These are phyloP conservation scores for Penicillium psychrosexuale DNA, from an alignment of 2,329 filamentous ascomycete genomes.

Conservation along the genomic window DNA sequence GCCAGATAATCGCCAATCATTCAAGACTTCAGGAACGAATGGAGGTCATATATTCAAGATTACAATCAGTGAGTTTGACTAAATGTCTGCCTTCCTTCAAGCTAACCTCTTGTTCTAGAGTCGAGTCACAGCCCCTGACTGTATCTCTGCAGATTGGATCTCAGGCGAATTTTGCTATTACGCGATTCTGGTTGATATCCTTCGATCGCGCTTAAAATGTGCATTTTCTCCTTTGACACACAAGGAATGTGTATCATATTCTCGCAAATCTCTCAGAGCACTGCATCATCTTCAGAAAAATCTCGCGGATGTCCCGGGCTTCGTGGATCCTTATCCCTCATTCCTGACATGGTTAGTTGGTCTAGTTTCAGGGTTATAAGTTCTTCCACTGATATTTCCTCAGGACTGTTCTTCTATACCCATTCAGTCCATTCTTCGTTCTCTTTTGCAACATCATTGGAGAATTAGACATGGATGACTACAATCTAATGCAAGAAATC, in stretches of 20 bases:
- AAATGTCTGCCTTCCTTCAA: not conserved
- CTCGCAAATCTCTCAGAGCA: slow-evolving; percentile 16
- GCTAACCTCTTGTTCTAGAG: slow-evolving; percentile 4
- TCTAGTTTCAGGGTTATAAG: too few relatives aligned
- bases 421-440: slow-evolving; percentile 24
- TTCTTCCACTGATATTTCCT: not conserved
- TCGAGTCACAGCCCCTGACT: slow-evolving; percentile 8
- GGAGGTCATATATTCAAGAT: slow-evolving; percentile 14
- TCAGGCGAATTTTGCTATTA: slow-evolving; percentile 25
- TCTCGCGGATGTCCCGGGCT: slow-evolving; percentile 10
- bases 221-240: slow-evolving; percentile 20
- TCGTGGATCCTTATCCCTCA: slow-evolving; percentile 16
- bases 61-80: slow-evolving; percentile 17
- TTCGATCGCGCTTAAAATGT: slow-evolving; percentile 22
- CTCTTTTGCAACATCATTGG: slow-evolving; percentile 27
- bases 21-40: slow-evolving; percentile 19
- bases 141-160: slow-evolving; percentile 19
- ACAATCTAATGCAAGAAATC: slow-evolving; percentile 18
- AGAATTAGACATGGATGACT: slow-evolving; percentile 19
- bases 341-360: slow-evolving; percentile 18
- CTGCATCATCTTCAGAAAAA: slow-evolving; percentile 14
- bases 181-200: slow-evolving; percentile 27
- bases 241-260: slow-evolving; percentile 22
- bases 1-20: slow-evolving; percentile 13
- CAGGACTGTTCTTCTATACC: slow-evolving; percentile 22